Percentiles rank a stretch among this genome's conserved stretches.
phyloP scores from a whole-genome alignment of 345 rosid genomes.

The Salix dunnii region DNA sequence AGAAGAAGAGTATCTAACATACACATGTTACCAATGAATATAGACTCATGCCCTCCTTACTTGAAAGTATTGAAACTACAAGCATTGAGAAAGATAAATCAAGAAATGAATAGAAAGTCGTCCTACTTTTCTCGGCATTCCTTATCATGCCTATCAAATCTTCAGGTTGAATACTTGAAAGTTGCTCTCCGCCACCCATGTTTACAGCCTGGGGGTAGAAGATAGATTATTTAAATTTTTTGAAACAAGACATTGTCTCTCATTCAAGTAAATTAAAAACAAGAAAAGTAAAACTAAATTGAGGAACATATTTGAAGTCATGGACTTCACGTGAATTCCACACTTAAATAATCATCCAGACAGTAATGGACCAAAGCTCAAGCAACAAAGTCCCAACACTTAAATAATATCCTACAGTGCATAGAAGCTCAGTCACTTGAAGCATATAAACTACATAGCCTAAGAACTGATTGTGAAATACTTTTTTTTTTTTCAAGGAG shows the following conservation, averaged over 20 bases:
- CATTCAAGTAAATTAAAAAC: background rate
- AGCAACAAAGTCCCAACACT: background rate
- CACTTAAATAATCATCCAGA: background rate
- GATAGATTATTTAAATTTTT: background rate
- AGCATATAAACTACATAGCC: background rate
- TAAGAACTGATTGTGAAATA: background rate
- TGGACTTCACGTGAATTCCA: background rate
- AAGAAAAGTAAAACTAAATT: background rate
- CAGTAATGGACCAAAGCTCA: background rate
- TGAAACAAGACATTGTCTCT: background rate
- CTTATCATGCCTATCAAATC: constrained; percentile 72
- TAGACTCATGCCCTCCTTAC: background rate
- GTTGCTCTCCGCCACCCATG: constrained; percentile 40
- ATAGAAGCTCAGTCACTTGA: background rate
- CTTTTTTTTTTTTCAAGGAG: background rate
- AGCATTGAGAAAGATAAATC: background rate
- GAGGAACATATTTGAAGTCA: background rate
- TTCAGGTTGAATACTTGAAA: constrained; percentile 49
- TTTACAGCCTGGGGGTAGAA: constrained; percentile 46
- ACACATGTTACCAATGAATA: constrained; percentile 10
- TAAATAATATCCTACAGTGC: background rate
- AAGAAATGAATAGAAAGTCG: constrained; percentile 12
- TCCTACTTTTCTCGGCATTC: constrained; percentile 79
- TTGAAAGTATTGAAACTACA: background rate
- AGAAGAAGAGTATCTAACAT: constrained; percentile 74